phyloP scores from a whole-genome alignment of 2,329 filamentous ascomycete genomes.

The Stagonosporopsis vannaccii region DNA sequence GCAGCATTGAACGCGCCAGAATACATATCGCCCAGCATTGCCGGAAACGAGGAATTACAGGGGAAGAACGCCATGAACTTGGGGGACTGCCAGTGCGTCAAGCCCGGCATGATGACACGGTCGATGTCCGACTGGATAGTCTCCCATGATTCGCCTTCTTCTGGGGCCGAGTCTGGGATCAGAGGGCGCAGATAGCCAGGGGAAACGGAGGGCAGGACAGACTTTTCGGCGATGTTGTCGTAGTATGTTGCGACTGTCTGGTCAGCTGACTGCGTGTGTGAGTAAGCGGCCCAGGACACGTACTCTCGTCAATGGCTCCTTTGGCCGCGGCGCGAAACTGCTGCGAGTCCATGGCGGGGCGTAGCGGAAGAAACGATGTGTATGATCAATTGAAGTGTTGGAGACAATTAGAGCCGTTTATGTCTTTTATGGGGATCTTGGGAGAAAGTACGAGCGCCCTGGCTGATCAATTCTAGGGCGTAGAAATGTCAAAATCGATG shows the following conservation, averaged over 20 bases:
- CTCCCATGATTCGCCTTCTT: conserved; percentile 74
- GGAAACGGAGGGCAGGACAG: conserved; percentile 77
- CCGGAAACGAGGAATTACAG: conserved; percentile 79
- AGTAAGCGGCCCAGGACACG: neutral
- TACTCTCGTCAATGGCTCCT: conserved; percentile 83
- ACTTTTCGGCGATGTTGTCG: conserved; percentile 72
- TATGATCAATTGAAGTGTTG: no score
- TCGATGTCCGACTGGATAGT: conserved; percentile 85
- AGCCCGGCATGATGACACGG: conserved; percentile 84
- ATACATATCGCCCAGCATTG: conserved; percentile 92
- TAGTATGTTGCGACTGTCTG: conserved; percentile 81
- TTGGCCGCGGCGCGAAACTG: conserved; percentile 81
- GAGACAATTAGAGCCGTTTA: no score
- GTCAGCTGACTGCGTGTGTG: neutral
- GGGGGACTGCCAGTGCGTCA: conserved; percentile 92
- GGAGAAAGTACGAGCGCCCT: no score
- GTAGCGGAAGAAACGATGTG: neutral
- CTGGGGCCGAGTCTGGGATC: conserved; percentile 72
- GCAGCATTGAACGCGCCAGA: conserved; percentile 86
- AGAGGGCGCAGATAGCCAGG: conserved; percentile 87
- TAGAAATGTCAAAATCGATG: neutral
- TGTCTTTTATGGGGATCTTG: no score
- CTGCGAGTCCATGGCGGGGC: conserved; percentile 72
- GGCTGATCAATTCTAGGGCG: conserved; percentile 6
- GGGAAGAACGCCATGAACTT: conserved; percentile 98